These are phyloP conservation scores for Coniochaeta sp. DNA, from an alignment of 2,329 filamentous ascomycete genomes.

Conservation along the genomic window DNA sequence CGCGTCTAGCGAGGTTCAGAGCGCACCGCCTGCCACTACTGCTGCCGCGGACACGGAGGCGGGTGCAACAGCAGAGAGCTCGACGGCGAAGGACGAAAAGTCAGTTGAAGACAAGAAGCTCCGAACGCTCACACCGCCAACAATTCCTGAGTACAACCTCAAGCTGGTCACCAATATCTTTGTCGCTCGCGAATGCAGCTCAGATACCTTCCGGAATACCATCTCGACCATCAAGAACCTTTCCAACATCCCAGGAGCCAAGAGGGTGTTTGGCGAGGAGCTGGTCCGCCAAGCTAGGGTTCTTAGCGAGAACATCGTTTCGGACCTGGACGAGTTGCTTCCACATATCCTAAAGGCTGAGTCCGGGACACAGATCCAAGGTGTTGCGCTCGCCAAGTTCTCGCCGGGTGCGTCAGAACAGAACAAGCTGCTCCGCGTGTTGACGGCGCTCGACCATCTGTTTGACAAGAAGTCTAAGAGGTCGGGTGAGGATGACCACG, in stretches of 20 bases:
- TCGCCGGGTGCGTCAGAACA: slow-evolving; percentile 94
- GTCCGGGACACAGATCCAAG: slow-evolving; percentile 90
- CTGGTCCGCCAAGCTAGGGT: slow-evolving; percentile 79
- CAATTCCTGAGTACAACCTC: slow-evolving; percentile 83
- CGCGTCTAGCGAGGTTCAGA: neutral
- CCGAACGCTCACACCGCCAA: slow-evolving; percentile 64
- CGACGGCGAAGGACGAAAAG: slow-evolving; percentile 31
- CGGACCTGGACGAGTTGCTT: slow-evolving; percentile 76
- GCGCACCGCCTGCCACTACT: slow-evolving; percentile 2
- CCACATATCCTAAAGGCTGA: slow-evolving; percentile 80
- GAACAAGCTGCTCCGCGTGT: slow-evolving; percentile 84
- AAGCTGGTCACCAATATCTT: slow-evolving; percentile 95
- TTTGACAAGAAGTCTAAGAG: slow-evolving; percentile 75
- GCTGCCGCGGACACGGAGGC: slow-evolving; percentile 14
- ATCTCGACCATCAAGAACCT: slow-evolving; percentile 98
- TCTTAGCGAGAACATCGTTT: slow-evolving; percentile 76
- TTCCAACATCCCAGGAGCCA: slow-evolving; percentile 84
- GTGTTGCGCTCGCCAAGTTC: slow-evolving; percentile 88
- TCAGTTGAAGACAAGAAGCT: slow-evolving; percentile 38
- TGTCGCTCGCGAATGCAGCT: slow-evolving; percentile 90
- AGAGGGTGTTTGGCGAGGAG: slow-evolving; percentile 86
- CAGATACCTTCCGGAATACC: slow-evolving; percentile 96
- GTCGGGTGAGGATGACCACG: slow-evolving; percentile 30
- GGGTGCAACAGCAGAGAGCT: slow-evolving; percentile 15
- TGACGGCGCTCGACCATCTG: slow-evolving; percentile 91